Evolutionary conservation across 306 rosid genomes (phyloP).

Genomic region (Astragalus glycyphyllos): DNA sequence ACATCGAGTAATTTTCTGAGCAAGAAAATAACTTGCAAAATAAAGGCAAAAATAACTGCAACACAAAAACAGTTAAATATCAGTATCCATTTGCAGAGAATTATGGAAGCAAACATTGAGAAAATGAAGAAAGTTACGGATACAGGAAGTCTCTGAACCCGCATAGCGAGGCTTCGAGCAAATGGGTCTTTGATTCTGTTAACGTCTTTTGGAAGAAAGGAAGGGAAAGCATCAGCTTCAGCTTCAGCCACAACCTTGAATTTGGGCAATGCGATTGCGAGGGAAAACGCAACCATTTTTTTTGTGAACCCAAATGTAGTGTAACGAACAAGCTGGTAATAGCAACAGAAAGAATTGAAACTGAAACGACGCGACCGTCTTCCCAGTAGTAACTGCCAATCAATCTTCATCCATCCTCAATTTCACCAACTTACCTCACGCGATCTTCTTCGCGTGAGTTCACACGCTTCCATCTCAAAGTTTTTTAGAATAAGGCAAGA

Average conservation of each 20-base stretch:
- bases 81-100: not conserved
- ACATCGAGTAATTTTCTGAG: not conserved
- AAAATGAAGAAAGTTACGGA: constrained; percentile 29
- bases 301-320: not conserved
- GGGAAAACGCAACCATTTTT: constrained; percentile 42
- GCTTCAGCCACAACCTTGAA: constrained; percentile 40
- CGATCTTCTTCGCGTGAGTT: constrained; percentile 5
- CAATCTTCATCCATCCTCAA: not conserved
- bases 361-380: not conserved
- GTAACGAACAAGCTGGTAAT: not conserved
- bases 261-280: not conserved
- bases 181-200: constrained; percentile 69
- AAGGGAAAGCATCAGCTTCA: constrained; percentile 57
- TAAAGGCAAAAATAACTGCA: not conserved
- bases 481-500: too few species aligned
- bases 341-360: not conserved
- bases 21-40: not conserved
- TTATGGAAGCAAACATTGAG: too few species aligned
- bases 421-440: not conserved
- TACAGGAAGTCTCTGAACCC: constrained; percentile 79
- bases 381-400: constrained; percentile 12
- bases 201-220: constrained; percentile 79
- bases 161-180: constrained; percentile 69
- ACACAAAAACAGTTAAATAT: not conserved
- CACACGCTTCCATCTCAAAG: not conserved